phyloP scores from a whole-genome alignment of 1,284 basidiomycete species.

The Ceratobasidium sp. region DNA sequence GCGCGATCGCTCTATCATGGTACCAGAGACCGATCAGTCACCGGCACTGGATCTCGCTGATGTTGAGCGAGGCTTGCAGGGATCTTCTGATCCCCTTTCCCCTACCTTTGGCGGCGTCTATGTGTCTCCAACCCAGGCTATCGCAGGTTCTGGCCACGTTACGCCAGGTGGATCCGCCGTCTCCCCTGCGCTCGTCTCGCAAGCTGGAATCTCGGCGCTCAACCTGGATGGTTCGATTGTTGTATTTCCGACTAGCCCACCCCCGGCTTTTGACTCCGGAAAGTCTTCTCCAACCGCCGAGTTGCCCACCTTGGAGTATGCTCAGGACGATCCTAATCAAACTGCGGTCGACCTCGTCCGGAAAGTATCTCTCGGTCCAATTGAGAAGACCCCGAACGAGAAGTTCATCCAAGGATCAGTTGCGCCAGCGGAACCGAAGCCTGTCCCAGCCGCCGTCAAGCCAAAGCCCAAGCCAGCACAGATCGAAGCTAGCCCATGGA shows the following conservation, averaged over 20 bases:
- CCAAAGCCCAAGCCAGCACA: conserved; percentile 50
- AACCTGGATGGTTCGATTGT: conserved; percentile 16
- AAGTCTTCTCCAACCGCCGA: conserved; percentile 26
- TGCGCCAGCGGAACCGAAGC: conserved; percentile 7
- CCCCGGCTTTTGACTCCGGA: conserved; percentile 22
- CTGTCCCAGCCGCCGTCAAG: conserved; percentile 5
- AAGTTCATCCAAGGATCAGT: conserved; percentile 32
- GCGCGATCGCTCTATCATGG: conserved; percentile 19
- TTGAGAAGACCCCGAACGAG: conserved; percentile 30
- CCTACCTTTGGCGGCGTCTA: conserved; percentile 23
- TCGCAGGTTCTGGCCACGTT: background rate
- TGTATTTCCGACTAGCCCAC: conserved; percentile 2
- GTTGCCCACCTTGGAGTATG: conserved; percentile 16
- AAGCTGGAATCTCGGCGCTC: conserved; percentile 30
- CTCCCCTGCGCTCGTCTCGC: conserved; percentile 18
- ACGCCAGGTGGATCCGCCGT: background rate
- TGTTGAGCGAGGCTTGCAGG: conserved; percentile 32
- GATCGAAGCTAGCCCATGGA: conserved; percentile 63
- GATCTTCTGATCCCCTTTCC: conserved; percentile 38
- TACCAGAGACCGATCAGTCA: conserved; percentile 13
- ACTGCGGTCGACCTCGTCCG: conserved; percentile 1
- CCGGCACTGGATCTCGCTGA: conserved; percentile 8
- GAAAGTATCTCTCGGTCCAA: conserved; percentile 17
- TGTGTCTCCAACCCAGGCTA: conserved; percentile 13
- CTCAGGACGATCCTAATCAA: background rate